Evolutionary conservation across 192 early-diverging fungal species (phyloP).

Genomic region (Coemansia sp.): DNA sequence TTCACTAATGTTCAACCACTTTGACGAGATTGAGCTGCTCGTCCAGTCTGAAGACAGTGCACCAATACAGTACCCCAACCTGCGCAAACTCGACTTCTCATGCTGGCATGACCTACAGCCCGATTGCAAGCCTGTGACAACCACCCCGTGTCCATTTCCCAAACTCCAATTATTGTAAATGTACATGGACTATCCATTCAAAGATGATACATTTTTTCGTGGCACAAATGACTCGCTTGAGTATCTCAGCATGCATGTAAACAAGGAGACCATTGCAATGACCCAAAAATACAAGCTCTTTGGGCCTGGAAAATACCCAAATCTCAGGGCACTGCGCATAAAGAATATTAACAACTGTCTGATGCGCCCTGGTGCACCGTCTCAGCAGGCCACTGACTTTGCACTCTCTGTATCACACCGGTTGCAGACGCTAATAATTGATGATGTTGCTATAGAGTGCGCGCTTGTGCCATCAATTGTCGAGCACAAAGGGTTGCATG

Average conservation of each 20-base stretch:
- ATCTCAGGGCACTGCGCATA: slow-evolving; percentile 1
- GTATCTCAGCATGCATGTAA: slow-evolving; percentile 6
- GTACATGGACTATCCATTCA: slow-evolving; percentile 21
- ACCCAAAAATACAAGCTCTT: slow-evolving; percentile 8
- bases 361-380: neutral
- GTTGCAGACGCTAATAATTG: neutral
- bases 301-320: neutral
- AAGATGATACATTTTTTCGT: slow-evolving; percentile 22
- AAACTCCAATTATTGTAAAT: slow-evolving; percentile 1
- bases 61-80: neutral
- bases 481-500: neutral
- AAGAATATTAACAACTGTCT: slow-evolving; percentile 7
- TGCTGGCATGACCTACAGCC: slow-evolving; percentile 10
- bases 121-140: neutral
- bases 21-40: neutral
- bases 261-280: slow-evolving; percentile 8
- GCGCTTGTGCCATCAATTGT: neutral
- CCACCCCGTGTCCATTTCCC: slow-evolving; percentile 6
- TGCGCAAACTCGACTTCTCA: neutral
- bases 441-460: slow-evolving; percentile 1
- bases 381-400: neutral
- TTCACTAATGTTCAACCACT: slow-evolving; percentile 1
- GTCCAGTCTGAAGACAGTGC: neutral
- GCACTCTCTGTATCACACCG: neutral
- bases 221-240: slow-evolving; percentile 11